Conservation (phyloP, 2,329 filamentous ascomycete genomes). For the Sporothrix pseudoabietina region DNA sequence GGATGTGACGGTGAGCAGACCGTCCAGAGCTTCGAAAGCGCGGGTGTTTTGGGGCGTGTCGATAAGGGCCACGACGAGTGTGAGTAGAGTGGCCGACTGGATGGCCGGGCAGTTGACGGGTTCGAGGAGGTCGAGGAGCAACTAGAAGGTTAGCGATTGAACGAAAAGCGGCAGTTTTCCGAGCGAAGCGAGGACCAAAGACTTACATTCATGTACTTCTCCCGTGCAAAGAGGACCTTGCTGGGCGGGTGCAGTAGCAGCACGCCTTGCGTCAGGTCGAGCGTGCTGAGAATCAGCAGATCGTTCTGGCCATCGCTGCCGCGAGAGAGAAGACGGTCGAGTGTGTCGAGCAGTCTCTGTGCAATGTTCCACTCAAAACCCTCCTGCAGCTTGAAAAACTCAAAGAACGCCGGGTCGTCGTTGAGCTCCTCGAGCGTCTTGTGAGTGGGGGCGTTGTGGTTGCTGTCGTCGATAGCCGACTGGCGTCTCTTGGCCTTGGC, state of each 20-base stretch:
- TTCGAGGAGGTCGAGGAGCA: constrained; percentile 92
- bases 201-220: constrained; percentile 89
- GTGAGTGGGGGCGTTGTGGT: constrained; percentile 43
- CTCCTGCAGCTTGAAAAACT: constrained; percentile 96
- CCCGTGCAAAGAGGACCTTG: constrained; percentile 80
- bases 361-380: constrained; percentile 98
- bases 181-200: neutral
- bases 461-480: constrained; percentile 33
- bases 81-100: constrained; percentile 85
- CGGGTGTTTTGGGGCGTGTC: constrained; percentile 86
- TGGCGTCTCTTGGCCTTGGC: constrained; percentile 37
- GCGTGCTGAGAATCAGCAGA: constrained; percentile 79
- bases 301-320: constrained; percentile 69
- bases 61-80: constrained; percentile 85
- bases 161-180: neutral
- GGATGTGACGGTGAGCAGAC: constrained; percentile 85
- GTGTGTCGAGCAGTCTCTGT: constrained; percentile 70
- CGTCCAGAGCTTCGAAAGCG: constrained; percentile 88
- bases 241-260: constrained; percentile 89
- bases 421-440: constrained; percentile 71
- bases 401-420: constrained; percentile 84
- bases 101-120: constrained; percentile 89
- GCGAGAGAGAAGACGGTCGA: constrained; percentile 38
- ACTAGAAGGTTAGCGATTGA: constrained; percentile 42
- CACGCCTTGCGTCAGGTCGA: constrained; percentile 86